Conservation (phyloP, 805 yeast species). For the Nakazawaea holstii region DNA sequence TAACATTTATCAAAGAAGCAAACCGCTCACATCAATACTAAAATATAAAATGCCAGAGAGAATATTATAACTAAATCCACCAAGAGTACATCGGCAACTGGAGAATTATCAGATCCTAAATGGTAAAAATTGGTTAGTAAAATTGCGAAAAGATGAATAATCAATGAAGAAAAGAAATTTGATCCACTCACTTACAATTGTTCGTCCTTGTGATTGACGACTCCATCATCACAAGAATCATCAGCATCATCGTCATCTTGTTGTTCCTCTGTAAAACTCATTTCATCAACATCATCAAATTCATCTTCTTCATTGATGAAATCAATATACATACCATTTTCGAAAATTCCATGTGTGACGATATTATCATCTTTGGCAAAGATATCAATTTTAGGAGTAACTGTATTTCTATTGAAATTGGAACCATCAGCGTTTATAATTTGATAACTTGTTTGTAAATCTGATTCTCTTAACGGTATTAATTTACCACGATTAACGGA, state of each 20-base stretch:
- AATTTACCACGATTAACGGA: constrained; percentile 41
- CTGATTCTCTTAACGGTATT: constrained; percentile 37
- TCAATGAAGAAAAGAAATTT: background rate
- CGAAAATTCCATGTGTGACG: background rate
- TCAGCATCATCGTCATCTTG: background rate
- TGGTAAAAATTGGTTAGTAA: no score
- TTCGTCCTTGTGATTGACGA: background rate
- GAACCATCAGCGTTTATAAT: constrained; percentile 41
- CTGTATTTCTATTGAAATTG: constrained; percentile 15
- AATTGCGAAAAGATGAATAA: background rate
- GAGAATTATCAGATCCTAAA: no score
- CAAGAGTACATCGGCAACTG: no score
- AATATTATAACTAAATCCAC: no score
- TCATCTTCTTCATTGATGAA: constrained; percentile 1
- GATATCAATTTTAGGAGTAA: background rate
- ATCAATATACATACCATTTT: constrained; percentile 8
- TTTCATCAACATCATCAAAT: background rate
- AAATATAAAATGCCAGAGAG: no score
- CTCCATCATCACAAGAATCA: background rate
- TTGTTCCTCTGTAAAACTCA: background rate
- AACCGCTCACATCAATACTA: no score
- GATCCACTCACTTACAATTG: background rate
- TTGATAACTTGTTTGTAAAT: constrained; percentile 35
- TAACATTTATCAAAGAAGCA: no score
- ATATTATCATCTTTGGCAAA: background rate